Base-by-base conservation (phyloP, 1,139 yeast species). In the Yamadazyma epiphylla region DNA sequence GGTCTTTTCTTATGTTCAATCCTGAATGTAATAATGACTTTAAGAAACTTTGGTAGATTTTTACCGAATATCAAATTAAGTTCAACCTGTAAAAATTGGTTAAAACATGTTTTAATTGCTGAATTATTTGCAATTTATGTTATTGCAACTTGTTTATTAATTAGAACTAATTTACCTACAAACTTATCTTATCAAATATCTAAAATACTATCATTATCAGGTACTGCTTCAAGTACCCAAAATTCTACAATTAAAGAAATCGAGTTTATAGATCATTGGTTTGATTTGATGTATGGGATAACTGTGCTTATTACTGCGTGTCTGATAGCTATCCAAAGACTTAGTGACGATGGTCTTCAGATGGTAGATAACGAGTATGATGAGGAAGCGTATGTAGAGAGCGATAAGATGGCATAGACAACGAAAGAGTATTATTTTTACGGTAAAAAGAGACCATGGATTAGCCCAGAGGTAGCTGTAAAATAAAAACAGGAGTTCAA, bases 71-170 rank as follows among this genome's bases (percentile, higher is more conserved):
- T 25, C 4, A 33, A 34, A 15, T 22, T 42, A 12, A 47, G 63
- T n/a, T 36, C 45, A 14, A 31, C 30, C 7, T 48, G 55, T 19
- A 59, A 58, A 37, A 55, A 46, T 29, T 62, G 69, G 67, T 42
- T 66, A 28, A 60, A 60, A 33, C 67, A 64, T 41, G 56, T 86
- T 20, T 53, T 84, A 3, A 69, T 83, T 4, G 74, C 85, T 8
- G 84, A 87, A 55, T 60, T 87, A 9, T 60, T 82, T 13, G 95
- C 95, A 0, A 70, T 85, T 3, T 88, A 88, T 48, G 80, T 83
- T 2, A 67, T 88, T 19, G 82, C 96, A 0, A 85, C 96, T 0
- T 80, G 91, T 2, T 61, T 88, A 16, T 65, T 88, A 44, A 70
- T 88, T 32, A 70, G 95, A 35, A 76, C 91, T 16, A 84, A 82